Percentiles rank a stretch among this genome's conserved stretches.
Conservation (phyloP, 495 filamentous ascomycete species). For the Penicillium lividum region DNA sequence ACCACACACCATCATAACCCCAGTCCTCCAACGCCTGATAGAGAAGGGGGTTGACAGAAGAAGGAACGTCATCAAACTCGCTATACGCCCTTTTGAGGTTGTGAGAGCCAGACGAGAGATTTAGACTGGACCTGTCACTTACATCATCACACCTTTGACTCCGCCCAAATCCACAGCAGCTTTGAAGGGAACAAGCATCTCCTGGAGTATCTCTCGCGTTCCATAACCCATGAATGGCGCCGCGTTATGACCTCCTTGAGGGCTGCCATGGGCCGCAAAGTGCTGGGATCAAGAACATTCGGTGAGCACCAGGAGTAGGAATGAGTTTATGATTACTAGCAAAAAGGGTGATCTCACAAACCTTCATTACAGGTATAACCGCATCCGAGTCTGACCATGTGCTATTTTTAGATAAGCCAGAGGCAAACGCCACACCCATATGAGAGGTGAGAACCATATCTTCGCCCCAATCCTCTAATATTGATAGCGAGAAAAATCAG, state of each 20-base stretch:
- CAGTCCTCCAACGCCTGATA: conserved; percentile 13
- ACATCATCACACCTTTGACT: conserved; percentile 18
- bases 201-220: conserved; percentile 10
- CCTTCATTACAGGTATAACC: conserved; percentile 15
- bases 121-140: not conserved
- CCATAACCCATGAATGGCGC: conserved; percentile 17
- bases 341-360: not conserved
- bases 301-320: not conserved
- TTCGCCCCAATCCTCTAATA: conserved; percentile 15
- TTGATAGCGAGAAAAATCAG: not conserved
- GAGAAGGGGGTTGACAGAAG: conserved; percentile 11
- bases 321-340: not conserved
- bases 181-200: conserved; percentile 16
- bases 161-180: conserved; percentile 14
- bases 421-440: conserved; percentile 14
- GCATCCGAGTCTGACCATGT: conserved; percentile 13
- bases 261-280: conserved; percentile 14
- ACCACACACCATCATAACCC: conserved; percentile 10
- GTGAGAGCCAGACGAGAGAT: not conserved
- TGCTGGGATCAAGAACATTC: conserved; percentile 2
- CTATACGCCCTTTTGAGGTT: conserved; percentile 9
- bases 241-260: conserved; percentile 13
- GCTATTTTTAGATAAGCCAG: conserved; percentile 13
- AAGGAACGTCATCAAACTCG: conserved; percentile 17
- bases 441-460: conserved; percentile 11